Evolutionary conservation across 192 early-diverging fungal species (phyloP).

Genomic region (Mortierella hygrophila): DNA sequence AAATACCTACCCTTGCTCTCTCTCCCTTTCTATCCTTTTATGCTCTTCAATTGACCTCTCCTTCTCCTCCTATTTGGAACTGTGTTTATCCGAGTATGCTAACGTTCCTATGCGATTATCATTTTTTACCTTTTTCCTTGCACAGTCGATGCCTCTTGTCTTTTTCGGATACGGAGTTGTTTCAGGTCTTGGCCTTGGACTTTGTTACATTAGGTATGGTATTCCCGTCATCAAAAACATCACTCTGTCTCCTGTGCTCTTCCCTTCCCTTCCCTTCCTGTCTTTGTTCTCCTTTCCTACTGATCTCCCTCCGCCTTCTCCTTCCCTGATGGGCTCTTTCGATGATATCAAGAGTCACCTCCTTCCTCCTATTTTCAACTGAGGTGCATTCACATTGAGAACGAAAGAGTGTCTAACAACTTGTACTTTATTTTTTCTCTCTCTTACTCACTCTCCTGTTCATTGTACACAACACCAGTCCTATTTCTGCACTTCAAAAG

Average conservation of each 20-base stretch:
- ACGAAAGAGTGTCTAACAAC: neutral
- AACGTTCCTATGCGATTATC: neutral
- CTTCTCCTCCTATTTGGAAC: neutral
- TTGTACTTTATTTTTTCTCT: neutral
- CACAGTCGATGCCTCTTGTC: constrained; percentile 62
- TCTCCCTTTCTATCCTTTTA: neutral
- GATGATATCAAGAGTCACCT: neutral
- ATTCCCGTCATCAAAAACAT: neutral
- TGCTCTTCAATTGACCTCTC: neutral
- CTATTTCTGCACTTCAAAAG: constrained; percentile 71
- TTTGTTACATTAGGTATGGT: constrained; percentile 67
- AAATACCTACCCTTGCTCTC: neutral
- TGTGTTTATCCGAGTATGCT: neutral
- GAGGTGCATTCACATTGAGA: neutral
- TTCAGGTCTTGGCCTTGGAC: constrained; percentile 72
- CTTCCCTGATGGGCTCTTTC: neutral
- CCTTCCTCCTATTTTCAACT: neutral
- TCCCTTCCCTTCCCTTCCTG: neutral
- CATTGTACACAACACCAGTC: constrained; percentile 27
- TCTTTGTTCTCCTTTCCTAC: neutral
- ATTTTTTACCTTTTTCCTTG: neutral
- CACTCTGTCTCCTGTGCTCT: neutral
- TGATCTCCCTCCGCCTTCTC: neutral
- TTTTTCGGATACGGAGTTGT: constrained; percentile 76
- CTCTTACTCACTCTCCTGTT: neutral